Conservation (phyloP, 345 rosid species). For the Moringa oleifera region DNA sequence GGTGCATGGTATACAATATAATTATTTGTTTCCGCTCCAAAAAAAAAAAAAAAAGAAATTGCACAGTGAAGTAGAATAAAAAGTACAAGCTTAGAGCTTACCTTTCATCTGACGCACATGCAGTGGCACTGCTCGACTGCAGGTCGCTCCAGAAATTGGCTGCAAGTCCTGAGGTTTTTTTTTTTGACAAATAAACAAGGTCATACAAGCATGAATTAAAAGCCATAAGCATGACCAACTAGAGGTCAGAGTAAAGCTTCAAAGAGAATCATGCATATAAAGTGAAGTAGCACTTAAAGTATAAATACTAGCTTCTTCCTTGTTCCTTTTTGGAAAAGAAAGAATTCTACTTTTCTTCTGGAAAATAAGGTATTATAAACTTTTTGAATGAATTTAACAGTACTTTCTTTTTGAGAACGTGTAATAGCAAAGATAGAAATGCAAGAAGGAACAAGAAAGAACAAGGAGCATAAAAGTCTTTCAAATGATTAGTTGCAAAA, state of each 20-base stretch:
- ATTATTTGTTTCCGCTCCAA: no score
- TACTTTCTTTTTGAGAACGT: conserved; percentile 35
- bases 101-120: conserved; percentile 26
- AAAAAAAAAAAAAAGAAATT: no score
- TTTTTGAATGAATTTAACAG: no score
- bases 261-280: no score
- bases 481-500: no score
- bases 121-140: conserved; percentile 22
- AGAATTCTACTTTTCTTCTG: no score
- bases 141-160: conserved; percentile 24
- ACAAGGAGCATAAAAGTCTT: no score
- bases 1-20: no score
- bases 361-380: background rate
- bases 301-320: no score
- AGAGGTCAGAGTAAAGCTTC: no score
- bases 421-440: conserved; percentile 40
- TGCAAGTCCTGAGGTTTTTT: conserved; percentile 23
- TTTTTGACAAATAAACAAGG: conserved; percentile 1
- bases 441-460: background rate
- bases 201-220: background rate
- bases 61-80: background rate
- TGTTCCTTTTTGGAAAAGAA: no score
- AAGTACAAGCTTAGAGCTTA: background rate
- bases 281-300: no score
- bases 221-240: background rate